Conservation (phyloP, 2,329 filamentous ascomycete species). For the Chrysosporium keratinophilum region DNA sequence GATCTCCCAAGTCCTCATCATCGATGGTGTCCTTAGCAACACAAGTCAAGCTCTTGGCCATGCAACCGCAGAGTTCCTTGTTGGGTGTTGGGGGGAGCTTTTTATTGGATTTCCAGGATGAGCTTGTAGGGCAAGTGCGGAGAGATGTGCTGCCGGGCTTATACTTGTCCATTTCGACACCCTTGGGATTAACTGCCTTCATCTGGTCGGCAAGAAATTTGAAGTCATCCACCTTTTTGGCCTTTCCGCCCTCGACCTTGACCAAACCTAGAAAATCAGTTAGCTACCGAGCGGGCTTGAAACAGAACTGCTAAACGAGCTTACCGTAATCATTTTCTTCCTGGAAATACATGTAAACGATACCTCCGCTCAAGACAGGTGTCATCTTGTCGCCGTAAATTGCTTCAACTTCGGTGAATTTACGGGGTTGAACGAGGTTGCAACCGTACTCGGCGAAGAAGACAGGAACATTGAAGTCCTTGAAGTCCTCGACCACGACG, state of each 20-base stretch:
- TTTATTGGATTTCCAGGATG: conserved; percentile 55
- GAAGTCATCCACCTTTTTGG: conserved; percentile 64
- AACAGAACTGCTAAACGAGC: conserved; percentile 16
- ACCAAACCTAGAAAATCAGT: conserved; percentile 23
- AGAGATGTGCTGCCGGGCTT: conserved; percentile 59
- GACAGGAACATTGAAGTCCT: conserved; percentile 78
- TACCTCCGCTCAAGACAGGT: conserved; percentile 81
- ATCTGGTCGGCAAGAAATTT: conserved; percentile 60
- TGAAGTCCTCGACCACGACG: conserved; percentile 74
- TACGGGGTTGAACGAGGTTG: conserved; percentile 62
- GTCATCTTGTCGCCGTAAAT: conserved; percentile 77
- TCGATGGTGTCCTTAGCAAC: conserved; percentile 50
- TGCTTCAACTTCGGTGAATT: conserved; percentile 73
- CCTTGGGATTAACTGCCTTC: conserved; percentile 54
- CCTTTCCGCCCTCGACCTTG: conserved; percentile 55
- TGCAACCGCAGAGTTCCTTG: conserved; percentile 70
- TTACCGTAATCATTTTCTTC: conserved; percentile 78
- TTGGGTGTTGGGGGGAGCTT: conserved; percentile 76
- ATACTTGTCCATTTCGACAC: conserved; percentile 59
- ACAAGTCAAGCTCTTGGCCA: conserved; percentile 65
- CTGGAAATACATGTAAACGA: conserved; percentile 98
- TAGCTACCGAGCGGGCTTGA: conserved; percentile 8
- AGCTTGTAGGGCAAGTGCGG: conserved; percentile 58
- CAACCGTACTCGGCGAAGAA: conserved; percentile 99
- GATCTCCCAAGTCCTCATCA: conserved; percentile 49